These are phyloP conservation scores for Tolypocladium inflatum DNA, from an alignment of 2,329 filamentous ascomycete genomes.

Conservation along the genomic window DNA sequence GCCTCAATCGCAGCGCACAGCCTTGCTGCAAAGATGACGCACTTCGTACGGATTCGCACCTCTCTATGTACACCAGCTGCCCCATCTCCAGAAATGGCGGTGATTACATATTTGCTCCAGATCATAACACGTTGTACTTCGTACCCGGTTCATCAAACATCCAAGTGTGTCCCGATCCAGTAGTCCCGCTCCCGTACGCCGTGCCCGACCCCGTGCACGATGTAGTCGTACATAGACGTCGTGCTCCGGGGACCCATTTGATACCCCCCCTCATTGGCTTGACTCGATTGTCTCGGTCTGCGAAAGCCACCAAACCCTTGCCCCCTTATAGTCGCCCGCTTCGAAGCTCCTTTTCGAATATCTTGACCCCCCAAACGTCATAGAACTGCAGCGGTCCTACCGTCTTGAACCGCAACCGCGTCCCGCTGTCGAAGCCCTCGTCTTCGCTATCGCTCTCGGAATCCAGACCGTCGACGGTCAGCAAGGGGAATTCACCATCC, in stretches of 20 bases:
- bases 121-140: not conserved
- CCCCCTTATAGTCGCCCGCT: constrained; percentile 14
- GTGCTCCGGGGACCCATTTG: not conserved
- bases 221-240: not conserved
- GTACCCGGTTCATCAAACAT: not conserved
- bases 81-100: not conserved
- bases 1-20: not conserved
- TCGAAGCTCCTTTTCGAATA: constrained; percentile 50
- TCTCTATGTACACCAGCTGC: not conserved
- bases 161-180: not conserved
- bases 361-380: constrained; percentile 37
- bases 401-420: constrained; percentile 24
- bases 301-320: not conserved
- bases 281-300: too few species aligned
- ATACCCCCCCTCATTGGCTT: not conserved
- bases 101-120: too few species aligned
- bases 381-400: constrained; percentile 27
- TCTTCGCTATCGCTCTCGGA: constrained; percentile 26
- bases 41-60: not conserved
- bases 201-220: not conserved
- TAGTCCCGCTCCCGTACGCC: not conserved
- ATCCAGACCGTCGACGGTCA: constrained; percentile 17
- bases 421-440: constrained; percentile 18
- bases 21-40: not conserved
- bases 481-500: constrained; percentile 14